Percentiles rank a stretch among this genome's conserved stretches.
Conservation (phyloP, 2,329 filamentous ascomycete species). For the Ophiostoma sp. region DNA sequence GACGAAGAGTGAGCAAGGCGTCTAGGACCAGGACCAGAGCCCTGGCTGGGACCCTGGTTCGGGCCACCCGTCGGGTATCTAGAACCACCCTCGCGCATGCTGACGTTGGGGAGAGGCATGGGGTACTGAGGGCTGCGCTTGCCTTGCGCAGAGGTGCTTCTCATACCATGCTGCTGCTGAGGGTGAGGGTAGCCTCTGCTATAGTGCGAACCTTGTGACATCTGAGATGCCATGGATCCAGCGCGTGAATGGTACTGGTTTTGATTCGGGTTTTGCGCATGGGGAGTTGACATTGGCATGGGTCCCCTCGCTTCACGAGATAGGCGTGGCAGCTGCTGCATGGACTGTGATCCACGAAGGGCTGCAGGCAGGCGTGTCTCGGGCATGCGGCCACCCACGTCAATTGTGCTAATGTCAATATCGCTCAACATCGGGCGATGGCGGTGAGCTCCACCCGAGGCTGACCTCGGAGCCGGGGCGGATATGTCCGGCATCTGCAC, state of each 20-base stretch:
- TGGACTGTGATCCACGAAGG: slow-evolving; percentile 16
- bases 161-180: slow-evolving; percentile 11
- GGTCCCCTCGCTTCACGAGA: slow-evolving; percentile 3
- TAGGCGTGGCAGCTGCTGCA: slow-evolving; percentile 22
- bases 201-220: background rate
- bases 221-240: slow-evolving; percentile 15
- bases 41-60: background rate
- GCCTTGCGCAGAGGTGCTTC: background rate
- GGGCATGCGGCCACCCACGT: slow-evolving; percentile 12
- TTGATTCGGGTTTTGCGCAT: background rate
- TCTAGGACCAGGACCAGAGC: background rate
- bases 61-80: background rate
- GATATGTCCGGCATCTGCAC: background rate
- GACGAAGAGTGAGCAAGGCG: slow-evolving; percentile 2
- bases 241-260: slow-evolving; percentile 14
- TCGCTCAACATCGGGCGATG: slow-evolving; percentile 9
- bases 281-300: slow-evolving; percentile 8
- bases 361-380: slow-evolving; percentile 11
- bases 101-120: background rate
- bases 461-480: background rate
- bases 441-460: background rate
- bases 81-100: background rate
- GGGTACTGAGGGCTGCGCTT: slow-evolving; percentile 15
- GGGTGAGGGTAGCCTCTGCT: background rate
- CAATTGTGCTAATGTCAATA: background rate